phyloP scores from a whole-genome alignment of 306 rosid species.

The Canavalia gladiata region DNA sequence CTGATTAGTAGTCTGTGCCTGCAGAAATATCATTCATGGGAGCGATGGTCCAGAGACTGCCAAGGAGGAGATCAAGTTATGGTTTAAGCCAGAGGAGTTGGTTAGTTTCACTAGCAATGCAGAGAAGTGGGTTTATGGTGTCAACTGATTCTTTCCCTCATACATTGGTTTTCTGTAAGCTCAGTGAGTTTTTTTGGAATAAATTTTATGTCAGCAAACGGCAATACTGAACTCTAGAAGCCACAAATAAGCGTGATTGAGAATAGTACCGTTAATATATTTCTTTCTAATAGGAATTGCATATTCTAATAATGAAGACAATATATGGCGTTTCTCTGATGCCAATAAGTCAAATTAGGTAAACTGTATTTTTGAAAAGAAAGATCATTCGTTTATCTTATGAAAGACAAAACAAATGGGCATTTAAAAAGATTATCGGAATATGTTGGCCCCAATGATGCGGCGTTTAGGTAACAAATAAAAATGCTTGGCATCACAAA shows the following conservation, averaged over 20 bases:
- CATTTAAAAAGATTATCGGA: background rate
- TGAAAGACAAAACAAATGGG: too few relatives aligned
- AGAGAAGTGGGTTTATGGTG: conserved; percentile 94
- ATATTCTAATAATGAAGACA: conserved; percentile 34
- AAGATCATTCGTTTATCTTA: background rate
- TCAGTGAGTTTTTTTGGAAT: conserved; percentile 43
- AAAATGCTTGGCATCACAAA: background rate
- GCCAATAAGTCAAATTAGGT: conserved; percentile 14
- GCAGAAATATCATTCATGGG: conserved; percentile 95
- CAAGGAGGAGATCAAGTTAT: conserved; percentile 82
- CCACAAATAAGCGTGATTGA: conserved; percentile 41
- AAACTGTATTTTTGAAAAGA: background rate
- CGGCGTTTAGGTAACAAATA: background rate
- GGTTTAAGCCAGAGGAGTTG: conserved; percentile 93
- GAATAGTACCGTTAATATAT: conserved; percentile 15
- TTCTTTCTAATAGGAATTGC: conserved; percentile 20
- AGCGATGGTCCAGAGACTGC: conserved; percentile 98
- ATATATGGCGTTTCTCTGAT: background rate
- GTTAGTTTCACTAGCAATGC: conserved; percentile 84
- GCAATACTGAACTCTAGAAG: conserved; percentile 43
- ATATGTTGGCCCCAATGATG: background rate
- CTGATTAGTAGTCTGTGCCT: conserved; percentile 8
- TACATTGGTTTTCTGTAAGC: conserved; percentile 7
- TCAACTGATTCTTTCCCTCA: conserved; percentile 54
- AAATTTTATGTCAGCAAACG: conserved; percentile 38